Base-by-base conservation (phyloP, 2,329 filamentous ascomycete species). In the Botrytis tulipae region DNA sequence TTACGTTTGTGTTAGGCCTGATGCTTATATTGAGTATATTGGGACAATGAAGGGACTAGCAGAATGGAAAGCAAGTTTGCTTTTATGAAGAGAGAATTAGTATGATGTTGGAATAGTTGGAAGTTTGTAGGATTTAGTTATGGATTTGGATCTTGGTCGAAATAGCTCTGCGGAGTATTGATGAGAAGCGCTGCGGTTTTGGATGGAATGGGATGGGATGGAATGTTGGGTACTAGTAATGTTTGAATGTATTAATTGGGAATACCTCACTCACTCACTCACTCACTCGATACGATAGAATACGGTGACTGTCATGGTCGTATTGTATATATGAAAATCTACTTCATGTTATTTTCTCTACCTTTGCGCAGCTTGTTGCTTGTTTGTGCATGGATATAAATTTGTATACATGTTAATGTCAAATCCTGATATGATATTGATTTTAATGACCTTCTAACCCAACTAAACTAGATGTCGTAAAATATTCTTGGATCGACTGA, bases 11-110 rank as follows among this genome's bases (percentile, higher is more conserved):
- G 57, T 79, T 18, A 71, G 78, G 51, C 77, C 78, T 3, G 78
- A 79, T 75, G 70, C 71, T 16, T 71, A 79, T 70, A 76, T 79
- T 66, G 73, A 68, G 6, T 76, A 75, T 69, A 77, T 79, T 70
- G 78, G 78, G 25, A 69, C 75, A 20, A 63, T 78, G 46, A 75
- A 75, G 22, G 76, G 76, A n/a, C 46, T 77, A 2, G 73, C 59
- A 22, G 60, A 57, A 6, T 77, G 74, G 75, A 66, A 70, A 60
- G 63, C 71, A 6, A 73, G 44, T 70, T 72, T 72, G 51, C 51
- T 72, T 69, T 22, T 72, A 32, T 60, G 18, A 67, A 29, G 16
- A 12, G 18, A 32, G 61, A 44, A 18, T 18, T 14, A 22, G 8
- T 14, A 44, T 20, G 20, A 22, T 12, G 32, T 40, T 40, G 35